Percentiles rank a stretch among this genome's conserved stretches.
Evolutionary conservation across 306 rosid genomes (phyloP).

Genomic region (Cucurbita pepo): DNA sequence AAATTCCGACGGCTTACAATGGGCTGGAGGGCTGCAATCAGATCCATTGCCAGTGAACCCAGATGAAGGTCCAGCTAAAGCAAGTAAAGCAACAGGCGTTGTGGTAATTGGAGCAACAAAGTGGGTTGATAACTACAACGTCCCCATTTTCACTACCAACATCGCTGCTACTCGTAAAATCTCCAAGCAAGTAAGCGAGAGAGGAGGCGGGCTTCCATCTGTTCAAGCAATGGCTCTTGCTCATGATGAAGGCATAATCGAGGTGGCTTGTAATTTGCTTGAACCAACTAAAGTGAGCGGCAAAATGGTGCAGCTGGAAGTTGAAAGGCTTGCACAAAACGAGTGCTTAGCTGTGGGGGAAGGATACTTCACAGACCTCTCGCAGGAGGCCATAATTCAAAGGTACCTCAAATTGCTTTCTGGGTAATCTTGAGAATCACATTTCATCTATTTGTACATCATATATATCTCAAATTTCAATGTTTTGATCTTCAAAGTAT

Average conservation of each 20-base stretch:
- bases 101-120: slow-evolving; percentile 48
- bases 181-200: slow-evolving; percentile 25
- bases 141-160: slow-evolving; percentile 50
- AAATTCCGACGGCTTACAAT: slow-evolving; percentile 37
- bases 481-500: not conserved
- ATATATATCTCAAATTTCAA: not conserved
- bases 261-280: slow-evolving; percentile 45
- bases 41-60: slow-evolving; percentile 38
- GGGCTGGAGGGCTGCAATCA: slow-evolving; percentile 45
- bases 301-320: slow-evolving; percentile 30
- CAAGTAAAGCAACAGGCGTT: slow-evolving; percentile 36
- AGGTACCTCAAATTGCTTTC: slow-evolving; percentile 25
- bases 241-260: slow-evolving; percentile 22
- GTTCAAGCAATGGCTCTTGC: slow-evolving; percentile 86
- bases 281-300: slow-evolving; percentile 50
- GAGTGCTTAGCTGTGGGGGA: slow-evolving; percentile 45
- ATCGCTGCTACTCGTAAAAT: slow-evolving; percentile 30
- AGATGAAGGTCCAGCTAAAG: slow-evolving; percentile 53
- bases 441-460: not conserved
- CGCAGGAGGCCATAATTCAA: slow-evolving; percentile 45
- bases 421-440: not conserved
- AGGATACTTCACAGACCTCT: slow-evolving; percentile 73
- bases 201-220: slow-evolving; percentile 47
- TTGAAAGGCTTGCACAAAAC: slow-evolving; percentile 49
- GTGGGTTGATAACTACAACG: slow-evolving; percentile 66